Base-by-base conservation (phyloP, 768 basidiomycete genomes). In the Pleurotus tuber-regium region DNA sequence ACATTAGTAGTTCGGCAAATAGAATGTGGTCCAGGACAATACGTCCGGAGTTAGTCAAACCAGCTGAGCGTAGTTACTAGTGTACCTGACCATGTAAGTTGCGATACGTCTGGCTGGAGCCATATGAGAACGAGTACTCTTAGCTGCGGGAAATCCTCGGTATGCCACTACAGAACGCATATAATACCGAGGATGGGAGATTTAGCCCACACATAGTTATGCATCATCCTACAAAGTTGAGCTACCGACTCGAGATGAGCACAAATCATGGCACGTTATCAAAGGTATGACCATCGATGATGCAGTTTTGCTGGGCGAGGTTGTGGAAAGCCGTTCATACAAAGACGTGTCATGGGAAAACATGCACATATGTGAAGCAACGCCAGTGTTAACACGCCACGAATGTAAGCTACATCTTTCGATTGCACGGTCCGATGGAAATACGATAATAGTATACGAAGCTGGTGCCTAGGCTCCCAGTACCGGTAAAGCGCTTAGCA, bases 291-390 rank as follows among this genome's bases (percentile, higher is more conserved):
- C n/a, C 35, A 38, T 38, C n/a, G n/a, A 10, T n/a, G 35, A 19
- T 14, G 21, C 35, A 38, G n/a, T 16, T 38, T n/a, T 16, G n/a
- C 35, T 38, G 35, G 12, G 4, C 35, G 11, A 38, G 7, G 35
- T 35, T 18, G 28, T n/a, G 31, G 21, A 19, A 47, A 33, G 46
- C 46, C 18, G 12, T 44, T 38, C n/a, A n/a, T 38, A 9, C n/a
- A 6, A 9, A 38, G 35, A 44, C 43, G 43, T 44, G 43, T 19
- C 43, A 44, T 44, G 43, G 28, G 43, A 44, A 44, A 44, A 18
- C 12, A 19, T n/a, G 16, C 28, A 44, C 25, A 24, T 25, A 44
- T 44, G 23, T 9, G 43, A 23, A 11, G 28, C 28, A 25, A 10
- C 26, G 43, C 43, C 43, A 26, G 16, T 4, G 25, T 29, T 30